phyloP scores from a whole-genome alignment of 441 rosid genomes.

The Eutrema salsugineum region DNA sequence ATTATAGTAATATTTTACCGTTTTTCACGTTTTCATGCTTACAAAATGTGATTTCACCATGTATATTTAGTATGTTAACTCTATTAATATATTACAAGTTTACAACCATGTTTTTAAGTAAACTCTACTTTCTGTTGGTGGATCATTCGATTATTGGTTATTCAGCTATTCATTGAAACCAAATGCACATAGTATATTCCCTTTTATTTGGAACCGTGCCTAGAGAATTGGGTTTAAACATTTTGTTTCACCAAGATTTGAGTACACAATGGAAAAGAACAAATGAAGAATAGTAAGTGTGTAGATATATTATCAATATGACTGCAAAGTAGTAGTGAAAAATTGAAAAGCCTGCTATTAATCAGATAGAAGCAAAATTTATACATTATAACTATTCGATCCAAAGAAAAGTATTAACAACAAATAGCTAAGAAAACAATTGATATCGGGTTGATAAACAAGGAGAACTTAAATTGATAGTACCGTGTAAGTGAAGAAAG shows the following conservation, averaged over 20 bases:
- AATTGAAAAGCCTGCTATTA: neutral
- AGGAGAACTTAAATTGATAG: neutral
- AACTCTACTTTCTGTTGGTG: no score
- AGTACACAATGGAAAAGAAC: no score
- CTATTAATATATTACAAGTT: no score
- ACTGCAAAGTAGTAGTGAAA: neutral
- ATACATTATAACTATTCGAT: neutral
- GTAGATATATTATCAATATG: neutral
- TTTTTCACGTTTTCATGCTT: neutral
- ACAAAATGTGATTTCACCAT: no score
- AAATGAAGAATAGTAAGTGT: neutral
- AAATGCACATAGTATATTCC: no score
- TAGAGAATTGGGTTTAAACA: no score
- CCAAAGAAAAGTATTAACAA: neutral
- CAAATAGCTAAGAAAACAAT: neutral
- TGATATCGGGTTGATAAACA: no score
- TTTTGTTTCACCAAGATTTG: no score
- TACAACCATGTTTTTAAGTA: neutral
- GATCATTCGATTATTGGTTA: no score
- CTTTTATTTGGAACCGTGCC: no score
- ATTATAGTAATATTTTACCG: neutral
- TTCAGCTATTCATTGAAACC: no score
- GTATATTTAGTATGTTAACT: no score
- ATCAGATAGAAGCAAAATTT: neutral
- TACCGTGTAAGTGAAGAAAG: conserved; percentile 6